Conservation (phyloP, 2,329 filamentous ascomycete genomes). For the Sclerotinia glacialis region DNA sequence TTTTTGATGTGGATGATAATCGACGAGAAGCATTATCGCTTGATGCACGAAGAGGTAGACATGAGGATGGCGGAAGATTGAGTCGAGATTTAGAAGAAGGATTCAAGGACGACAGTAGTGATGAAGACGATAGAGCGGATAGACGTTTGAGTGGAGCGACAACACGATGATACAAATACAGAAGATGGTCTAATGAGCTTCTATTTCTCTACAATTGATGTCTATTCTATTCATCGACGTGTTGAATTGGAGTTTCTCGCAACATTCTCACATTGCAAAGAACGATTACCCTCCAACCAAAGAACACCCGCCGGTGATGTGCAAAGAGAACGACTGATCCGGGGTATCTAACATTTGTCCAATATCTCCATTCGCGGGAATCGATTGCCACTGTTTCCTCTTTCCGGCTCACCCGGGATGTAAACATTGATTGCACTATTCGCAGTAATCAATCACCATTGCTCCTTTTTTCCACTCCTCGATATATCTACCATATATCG, state of each 20-base stretch:
- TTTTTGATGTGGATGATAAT: slow-evolving; percentile 55
- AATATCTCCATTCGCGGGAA: too few species aligned
- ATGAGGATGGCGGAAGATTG: slow-evolving; percentile 57
- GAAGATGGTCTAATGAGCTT: slow-evolving; percentile 4
- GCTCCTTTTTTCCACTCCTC: too few species aligned
- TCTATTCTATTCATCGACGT: slow-evolving; percentile 10
- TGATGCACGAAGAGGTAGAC: slow-evolving; percentile 40
- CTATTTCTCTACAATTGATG: slow-evolving; percentile 13
- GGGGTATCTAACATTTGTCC: neutral
- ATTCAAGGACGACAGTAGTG: slow-evolving; percentile 71
- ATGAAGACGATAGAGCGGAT: slow-evolving; percentile 43
- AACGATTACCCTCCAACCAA: neutral
- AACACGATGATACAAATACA: slow-evolving; percentile 21
- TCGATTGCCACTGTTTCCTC: too few species aligned
- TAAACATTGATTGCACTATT: too few species aligned
- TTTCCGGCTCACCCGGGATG: too few species aligned
- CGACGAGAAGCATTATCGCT: slow-evolving; percentile 44
- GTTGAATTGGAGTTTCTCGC: neutral
- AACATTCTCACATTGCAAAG: neutral
- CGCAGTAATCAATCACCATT: too few species aligned
- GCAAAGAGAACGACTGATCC: neutral
- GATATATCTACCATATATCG: too few species aligned
- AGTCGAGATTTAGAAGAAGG: slow-evolving; percentile 78
- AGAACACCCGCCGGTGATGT: neutral
- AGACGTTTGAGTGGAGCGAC: slow-evolving; percentile 14